Base-by-base conservation (phyloP, 768 basidiomycete species). In the Collybia sp. region DNA sequence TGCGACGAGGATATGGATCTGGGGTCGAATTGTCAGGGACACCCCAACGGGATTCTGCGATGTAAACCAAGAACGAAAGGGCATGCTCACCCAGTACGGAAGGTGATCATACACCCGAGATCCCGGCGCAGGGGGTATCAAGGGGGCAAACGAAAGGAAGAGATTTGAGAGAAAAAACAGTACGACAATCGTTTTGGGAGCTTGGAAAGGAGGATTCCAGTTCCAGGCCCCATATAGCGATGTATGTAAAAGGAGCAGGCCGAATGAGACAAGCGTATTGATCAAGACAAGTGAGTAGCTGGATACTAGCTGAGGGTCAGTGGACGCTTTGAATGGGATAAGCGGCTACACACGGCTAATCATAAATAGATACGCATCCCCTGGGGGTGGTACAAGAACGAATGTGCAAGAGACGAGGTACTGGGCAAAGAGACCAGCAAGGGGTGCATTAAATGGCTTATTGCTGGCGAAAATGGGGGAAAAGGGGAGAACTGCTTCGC, bases 341-440 rank as follows among this genome's bases (percentile, higher is more conserved):
- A 6, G 18, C 9, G 18, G 40, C n/a, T 17, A 60, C 83, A 49
- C 43, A 83, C 85, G 58, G 54, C 78, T 84, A 45, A 85, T 70
- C 54, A 82, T 71, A 61, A 90, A 87, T 30, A 80, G 70, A 55
- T 86, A 90, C 0, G 83, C 84, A 53, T 89, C 87, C 2, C 88
- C 86, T 0, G 83, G 74, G 0, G 87, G 88, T 0, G 82, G 70
- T 1, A 70, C 69, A 5, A 79, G 53, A 40, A 84, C 66, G 46
- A 85, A 67, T 10, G 72, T 52, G 16, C 76, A 71, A 0, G 83
- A 85, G 12, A 85, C 56, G 5, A 78, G n/a, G 61, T 80, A 89
- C 53, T 86, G 84, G 0, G 72, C 66, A 40, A 80, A 72, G 2
- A 90, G 66, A 0, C 83, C 85, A 0, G 77, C 68, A 1, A 83